phyloP scores from a whole-genome alignment of 768 basidiomycete genomes.

The Cantharellus anzutake region DNA sequence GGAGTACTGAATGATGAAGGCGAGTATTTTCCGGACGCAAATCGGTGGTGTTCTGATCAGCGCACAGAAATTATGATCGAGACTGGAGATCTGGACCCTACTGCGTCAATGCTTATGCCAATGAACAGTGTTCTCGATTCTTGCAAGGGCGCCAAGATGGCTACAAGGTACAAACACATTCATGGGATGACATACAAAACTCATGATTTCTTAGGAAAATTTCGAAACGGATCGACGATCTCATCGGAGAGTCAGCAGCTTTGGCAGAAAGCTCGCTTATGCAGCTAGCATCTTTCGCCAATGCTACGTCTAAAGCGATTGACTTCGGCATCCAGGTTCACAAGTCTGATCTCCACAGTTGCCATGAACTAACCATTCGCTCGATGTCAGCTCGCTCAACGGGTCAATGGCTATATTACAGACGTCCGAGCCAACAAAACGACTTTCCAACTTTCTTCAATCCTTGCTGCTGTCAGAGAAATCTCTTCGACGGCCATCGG shows the following conservation, averaged over 20 bases:
- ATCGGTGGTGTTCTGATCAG: not conserved
- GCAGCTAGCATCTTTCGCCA: conserved; percentile 53
- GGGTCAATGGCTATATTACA: conserved; percentile 67
- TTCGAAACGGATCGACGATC: conserved; percentile 64
- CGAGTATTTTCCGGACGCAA: conserved; percentile 15
- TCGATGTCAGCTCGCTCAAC: conserved; percentile 59
- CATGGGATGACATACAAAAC: not conserved
- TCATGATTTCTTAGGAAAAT: conserved; percentile 43
- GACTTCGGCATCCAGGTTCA: conserved; percentile 77
- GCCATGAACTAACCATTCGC: not conserved
- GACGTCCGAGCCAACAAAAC: conserved; percentile 64
- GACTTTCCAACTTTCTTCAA: conserved; percentile 52
- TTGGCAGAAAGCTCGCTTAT: conserved; percentile 51
- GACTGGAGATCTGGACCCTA: conserved; percentile 52
- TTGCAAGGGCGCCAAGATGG: conserved; percentile 57
- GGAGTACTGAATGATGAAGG: conserved; percentile 60
- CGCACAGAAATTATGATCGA: conserved; percentile 49
- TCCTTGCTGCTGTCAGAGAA: conserved; percentile 66
- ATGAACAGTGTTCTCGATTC: conserved; percentile 67
- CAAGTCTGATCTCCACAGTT: not conserved
- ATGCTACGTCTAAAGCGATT: conserved; percentile 58
- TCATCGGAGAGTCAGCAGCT: conserved; percentile 50
- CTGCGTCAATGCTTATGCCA: conserved; percentile 61
- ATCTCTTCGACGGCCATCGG: not conserved
- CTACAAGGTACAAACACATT: conserved; percentile 42